Percentiles rank a stretch among this genome's conserved stretches.
Evolutionary conservation across 164 flowering plant species (phyloP).

Genomic region (Protea cynaroides): DNA sequence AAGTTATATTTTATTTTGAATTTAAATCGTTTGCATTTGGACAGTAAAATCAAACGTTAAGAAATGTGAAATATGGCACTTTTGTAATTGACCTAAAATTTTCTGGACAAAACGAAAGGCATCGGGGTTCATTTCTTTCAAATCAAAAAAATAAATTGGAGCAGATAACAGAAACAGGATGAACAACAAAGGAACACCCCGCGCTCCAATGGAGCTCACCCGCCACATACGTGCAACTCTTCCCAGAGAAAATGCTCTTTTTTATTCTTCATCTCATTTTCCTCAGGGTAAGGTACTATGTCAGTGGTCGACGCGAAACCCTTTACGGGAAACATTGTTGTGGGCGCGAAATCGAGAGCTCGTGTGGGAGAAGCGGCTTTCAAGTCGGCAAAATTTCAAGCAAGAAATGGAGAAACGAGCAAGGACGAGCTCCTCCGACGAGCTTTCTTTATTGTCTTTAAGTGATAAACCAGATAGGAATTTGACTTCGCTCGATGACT

Average conservation of each 20-base stretch:
- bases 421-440: constrained; percentile 22
- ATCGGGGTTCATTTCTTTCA: neutral
- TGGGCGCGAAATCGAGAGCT: constrained; percentile 12
- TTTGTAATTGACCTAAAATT: too few species aligned
- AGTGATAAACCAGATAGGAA: constrained; percentile 77
- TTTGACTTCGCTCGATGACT: constrained; percentile 75
- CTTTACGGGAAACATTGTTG: constrained; percentile 17
- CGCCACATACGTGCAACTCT: constrained; percentile 24
- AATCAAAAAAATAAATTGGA: neutral
- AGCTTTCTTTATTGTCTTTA: constrained; percentile 44
- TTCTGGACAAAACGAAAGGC: neutral
- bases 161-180: constrained; percentile 4
- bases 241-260: constrained; percentile 10
- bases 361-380: constrained; percentile 12
- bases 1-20: too few species aligned
- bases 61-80: too few species aligned
- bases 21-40: too few species aligned
- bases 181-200: neutral
- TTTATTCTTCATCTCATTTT: constrained; percentile 3
- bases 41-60: too few species aligned
- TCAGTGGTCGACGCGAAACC: constrained; percentile 10
- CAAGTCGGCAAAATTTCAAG: constrained; percentile 5
- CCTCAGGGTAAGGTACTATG: neutral
- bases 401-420: constrained; percentile 5
- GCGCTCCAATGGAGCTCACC: constrained; percentile 36